phyloP scores from a whole-genome alignment of 148 eudicot genomes.

The Selenicereus undatus region DNA sequence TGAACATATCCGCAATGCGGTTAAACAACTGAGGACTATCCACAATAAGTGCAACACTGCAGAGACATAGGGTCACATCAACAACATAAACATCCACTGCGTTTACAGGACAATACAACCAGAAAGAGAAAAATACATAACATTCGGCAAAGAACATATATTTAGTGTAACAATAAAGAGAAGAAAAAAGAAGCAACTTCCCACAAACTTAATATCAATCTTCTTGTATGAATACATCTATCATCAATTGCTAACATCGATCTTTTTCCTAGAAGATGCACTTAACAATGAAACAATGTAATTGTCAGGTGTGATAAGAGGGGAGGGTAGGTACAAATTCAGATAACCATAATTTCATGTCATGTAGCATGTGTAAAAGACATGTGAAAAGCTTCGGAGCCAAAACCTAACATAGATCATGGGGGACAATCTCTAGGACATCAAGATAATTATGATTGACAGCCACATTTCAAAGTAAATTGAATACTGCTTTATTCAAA shows the following conservation, averaged over 20 bases:
- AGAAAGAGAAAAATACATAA: neutral
- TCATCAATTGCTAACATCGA: neutral
- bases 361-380: neutral
- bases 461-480: neutral
- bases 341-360: neutral
- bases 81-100: neutral
- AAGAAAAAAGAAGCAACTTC: neutral
- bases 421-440: neutral
- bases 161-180: neutral
- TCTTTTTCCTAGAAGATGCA: neutral
- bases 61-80: slow-evolving; percentile 18
- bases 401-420: neutral
- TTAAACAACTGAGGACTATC: slow-evolving; percentile 74
- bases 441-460: neutral
- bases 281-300: neutral
- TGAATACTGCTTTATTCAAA: neutral
- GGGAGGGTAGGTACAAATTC: neutral
- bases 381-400: neutral
- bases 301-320: neutral
- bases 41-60: slow-evolving; percentile 79
- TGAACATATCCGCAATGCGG: slow-evolving; percentile 53
- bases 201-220: neutral
- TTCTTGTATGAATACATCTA: neutral
- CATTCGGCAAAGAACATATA: neutral
- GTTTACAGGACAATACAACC: neutral